A percentile compares a stretch with the other conserved stretches of the same genome.
These are phyloP conservation scores for Ganoderma resinaceum DNA, from an alignment of 1,284 basidiomycete genomes.

Conservation along the genomic window DNA sequence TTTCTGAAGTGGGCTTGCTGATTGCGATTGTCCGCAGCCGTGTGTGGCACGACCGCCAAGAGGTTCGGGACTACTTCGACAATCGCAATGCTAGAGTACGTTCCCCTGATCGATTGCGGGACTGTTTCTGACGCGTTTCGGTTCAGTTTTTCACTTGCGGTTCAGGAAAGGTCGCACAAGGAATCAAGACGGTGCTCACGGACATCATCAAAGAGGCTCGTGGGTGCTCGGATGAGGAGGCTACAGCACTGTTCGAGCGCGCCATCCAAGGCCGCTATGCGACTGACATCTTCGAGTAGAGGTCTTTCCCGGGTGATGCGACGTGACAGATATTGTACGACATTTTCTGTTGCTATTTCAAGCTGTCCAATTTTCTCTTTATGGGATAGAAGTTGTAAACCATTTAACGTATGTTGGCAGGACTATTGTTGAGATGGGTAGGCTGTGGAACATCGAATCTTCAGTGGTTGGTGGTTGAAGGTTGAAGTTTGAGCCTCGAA, in stretches of 20 bases:
- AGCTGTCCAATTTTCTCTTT: background rate
- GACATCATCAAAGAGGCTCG: slow-evolving; percentile 45
- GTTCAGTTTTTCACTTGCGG: slow-evolving; percentile 58
- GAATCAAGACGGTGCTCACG: slow-evolving; percentile 46
- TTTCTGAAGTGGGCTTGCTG: background rate
- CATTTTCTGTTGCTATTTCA: background rate
- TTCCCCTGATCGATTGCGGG: background rate
- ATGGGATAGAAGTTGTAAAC: background rate
- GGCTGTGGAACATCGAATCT: no score
- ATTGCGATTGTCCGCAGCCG: slow-evolving; percentile 41
- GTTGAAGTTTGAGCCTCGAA: no score
- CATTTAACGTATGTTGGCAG: no score
- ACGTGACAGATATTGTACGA: background rate
- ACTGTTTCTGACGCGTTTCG: slow-evolving; percentile 3
- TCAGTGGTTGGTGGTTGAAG: no score
- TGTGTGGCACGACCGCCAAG: slow-evolving; percentile 50
- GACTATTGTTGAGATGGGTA: no score
- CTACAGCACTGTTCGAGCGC: slow-evolving; percentile 41
- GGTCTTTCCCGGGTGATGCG: background rate
- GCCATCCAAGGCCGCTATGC: slow-evolving; percentile 50
- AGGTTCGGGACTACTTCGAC: slow-evolving; percentile 44
- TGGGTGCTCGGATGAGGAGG: slow-evolving; percentile 37
- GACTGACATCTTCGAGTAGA: slow-evolving; percentile 52
- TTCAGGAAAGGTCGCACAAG: slow-evolving; percentile 47
- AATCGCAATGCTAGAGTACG: slow-evolving; percentile 55